These are phyloP conservation scores for Scytalidium sp. DNA, from an alignment of 2,329 filamentous ascomycete genomes.

Conservation along the genomic window DNA sequence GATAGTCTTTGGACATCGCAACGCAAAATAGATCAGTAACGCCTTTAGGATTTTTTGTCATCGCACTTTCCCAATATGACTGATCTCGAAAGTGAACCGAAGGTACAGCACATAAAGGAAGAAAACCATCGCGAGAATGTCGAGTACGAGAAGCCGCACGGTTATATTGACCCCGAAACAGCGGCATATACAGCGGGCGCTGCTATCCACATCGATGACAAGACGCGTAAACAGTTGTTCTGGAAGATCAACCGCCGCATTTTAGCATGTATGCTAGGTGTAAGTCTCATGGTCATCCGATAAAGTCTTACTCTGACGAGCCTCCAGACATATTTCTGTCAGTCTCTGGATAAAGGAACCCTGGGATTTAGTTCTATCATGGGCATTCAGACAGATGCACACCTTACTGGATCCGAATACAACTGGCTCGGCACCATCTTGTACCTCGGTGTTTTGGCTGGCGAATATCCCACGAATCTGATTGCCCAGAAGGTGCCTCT, in stretches of 20 bases:
- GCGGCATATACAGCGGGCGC: constrained; percentile 4
- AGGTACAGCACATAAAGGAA: background rate
- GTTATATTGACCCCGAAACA: constrained; percentile 3
- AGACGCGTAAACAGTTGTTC: constrained; percentile 47
- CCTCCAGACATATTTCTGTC: constrained; percentile 39
- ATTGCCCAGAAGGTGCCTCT: constrained; percentile 33
- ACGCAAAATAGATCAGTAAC: too few relatives aligned
- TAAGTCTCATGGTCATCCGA: constrained; percentile 28
- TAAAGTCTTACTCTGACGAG: constrained; percentile 32
- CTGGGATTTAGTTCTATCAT: constrained; percentile 25
- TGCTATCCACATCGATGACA: constrained; percentile 35
- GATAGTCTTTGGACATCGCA: too few relatives aligned
- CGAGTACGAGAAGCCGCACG: background rate
- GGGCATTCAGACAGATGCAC: constrained; percentile 19
- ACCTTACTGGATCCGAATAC: constrained; percentile 22
- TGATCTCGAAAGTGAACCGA: too few relatives aligned
- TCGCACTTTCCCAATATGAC: too few relatives aligned
- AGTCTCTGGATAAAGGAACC: constrained; percentile 32
- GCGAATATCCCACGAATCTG: constrained; percentile 36
- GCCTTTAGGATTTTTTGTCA: too few relatives aligned
- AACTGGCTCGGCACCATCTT: constrained; percentile 24
- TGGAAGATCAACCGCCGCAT: constrained; percentile 46
- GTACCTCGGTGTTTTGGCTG: constrained; percentile 24
- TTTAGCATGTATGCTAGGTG: constrained; percentile 46
- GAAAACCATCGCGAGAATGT: background rate